Base-by-base conservation (phyloP, 2,329 filamentous ascomycete species). In the Nemania sp. region DNA sequence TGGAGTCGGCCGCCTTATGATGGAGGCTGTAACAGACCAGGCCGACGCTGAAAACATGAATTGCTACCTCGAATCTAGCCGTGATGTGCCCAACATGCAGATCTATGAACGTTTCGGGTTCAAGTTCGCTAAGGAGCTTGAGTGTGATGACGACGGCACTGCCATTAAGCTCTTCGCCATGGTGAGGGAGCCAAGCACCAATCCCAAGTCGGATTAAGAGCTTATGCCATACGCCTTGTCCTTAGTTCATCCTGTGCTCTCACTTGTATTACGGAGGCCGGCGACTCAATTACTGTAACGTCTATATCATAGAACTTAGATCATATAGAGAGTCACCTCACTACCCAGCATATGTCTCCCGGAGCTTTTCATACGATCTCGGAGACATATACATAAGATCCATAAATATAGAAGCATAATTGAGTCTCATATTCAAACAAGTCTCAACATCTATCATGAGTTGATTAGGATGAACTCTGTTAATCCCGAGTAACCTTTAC, bases 81-180 rank as follows among this genome's bases (percentile, higher is more conserved):
- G 89, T 62, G 87, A 87, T 43, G 84, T 86, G 67, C 91, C 91
- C 0, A 93, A 93, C 73, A 85, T 91, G 76, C 82, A 85, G 35
- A 93, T 93, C 24, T 93, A 93, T 77, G 86, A 89, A 72, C 85
- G 84, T 66, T 86, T 92, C 83, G 91, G 90, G 5, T 93, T 93
- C 77, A 80, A 84, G 74, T 81, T 91, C 62, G 85, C 84, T 7
- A 88, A 85, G 75, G 87, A 90, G 75, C 89, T 93, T 83, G 82
- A 87, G 63, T 92, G 90, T 77, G 85, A 88, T 66, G 90, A 92
- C 74, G 83, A 85, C 2, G 87, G 87, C 2, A 86, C 86, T 29
- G 77, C 79, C 0, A 88, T 87, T 68, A 85, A 83, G 74, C 77
- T 89, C 53, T 85, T 81, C 68, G 80, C 82, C 8, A 68, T 68